Conservation (phyloP, 495 filamentous ascomycete genomes). For the Letharia columbiana region DNA sequence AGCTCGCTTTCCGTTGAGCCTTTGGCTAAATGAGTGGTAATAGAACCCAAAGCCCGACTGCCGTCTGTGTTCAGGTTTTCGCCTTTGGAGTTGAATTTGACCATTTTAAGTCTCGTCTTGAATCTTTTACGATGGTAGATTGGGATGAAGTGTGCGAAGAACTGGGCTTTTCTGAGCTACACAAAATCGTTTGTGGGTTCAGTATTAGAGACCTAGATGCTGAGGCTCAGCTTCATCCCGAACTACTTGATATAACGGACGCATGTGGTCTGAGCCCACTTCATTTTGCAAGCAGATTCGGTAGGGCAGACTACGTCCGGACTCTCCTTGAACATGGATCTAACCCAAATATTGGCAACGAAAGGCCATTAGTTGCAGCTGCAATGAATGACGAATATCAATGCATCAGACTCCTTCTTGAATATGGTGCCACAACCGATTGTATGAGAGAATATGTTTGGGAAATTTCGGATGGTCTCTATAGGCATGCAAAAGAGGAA, state of each 20-base stretch:
- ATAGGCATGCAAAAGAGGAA: too few species aligned
- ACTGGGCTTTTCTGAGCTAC: background rate
- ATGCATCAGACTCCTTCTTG: conserved; percentile 1
- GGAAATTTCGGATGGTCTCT: background rate
- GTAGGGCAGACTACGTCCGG: background rate
- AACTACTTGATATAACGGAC: background rate
- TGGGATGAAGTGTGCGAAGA: background rate
- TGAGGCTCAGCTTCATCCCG: background rate
- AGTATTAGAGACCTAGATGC: background rate
- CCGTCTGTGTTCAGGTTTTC: too few species aligned
- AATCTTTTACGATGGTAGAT: background rate
- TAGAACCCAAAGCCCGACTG: too few species aligned
- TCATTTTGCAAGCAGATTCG: background rate
- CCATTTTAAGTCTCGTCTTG: background rate
- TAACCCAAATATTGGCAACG: background rate
- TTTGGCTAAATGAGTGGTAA: too few species aligned
- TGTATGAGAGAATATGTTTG: too few species aligned
- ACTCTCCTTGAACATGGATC: background rate
- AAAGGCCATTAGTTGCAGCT: background rate
- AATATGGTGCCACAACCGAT: background rate
- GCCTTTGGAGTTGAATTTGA: too few species aligned
- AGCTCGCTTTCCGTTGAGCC: too few species aligned
- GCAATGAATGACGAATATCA: background rate
- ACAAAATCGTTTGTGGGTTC: conserved; percentile 4
- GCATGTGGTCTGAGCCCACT: background rate